These are phyloP conservation scores for Talaromyces sp. DNA, from an alignment of 2,329 filamentous ascomycete genomes.

Conservation along the genomic window DNA sequence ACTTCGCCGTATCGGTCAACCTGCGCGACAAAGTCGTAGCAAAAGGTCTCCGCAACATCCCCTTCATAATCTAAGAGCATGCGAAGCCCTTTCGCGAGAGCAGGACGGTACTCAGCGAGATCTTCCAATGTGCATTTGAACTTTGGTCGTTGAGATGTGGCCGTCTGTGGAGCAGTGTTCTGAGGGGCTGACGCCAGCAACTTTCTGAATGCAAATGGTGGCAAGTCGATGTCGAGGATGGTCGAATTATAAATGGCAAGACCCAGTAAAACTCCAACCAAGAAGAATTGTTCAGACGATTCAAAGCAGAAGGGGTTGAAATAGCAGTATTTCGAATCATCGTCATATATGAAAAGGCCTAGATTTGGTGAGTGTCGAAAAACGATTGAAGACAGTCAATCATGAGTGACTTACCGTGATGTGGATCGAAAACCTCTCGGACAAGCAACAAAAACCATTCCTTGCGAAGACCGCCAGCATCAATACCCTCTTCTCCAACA, in stretches of 20 bases:
- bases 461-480: conserved; percentile 85
- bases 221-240: conserved; percentile 84
- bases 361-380: conserved; percentile 9
- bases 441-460: conserved; percentile 93
- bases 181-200: conserved; percentile 76
- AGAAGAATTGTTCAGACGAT: conserved; percentile 86
- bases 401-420: conserved; percentile 67
- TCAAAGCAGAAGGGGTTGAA: conserved; percentile 91
- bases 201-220: conserved; percentile 87
- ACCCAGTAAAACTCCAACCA: conserved; percentile 84
- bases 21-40: conserved; percentile 77
- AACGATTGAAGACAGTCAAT: not conserved
- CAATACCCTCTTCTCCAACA: conserved; percentile 84
- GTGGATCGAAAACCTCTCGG: conserved; percentile 86
- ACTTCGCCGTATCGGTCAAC: conserved; percentile 74
- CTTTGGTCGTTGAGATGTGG: conserved; percentile 54
- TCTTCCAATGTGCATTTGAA: conserved; percentile 80
- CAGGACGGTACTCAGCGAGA: conserved; percentile 77
- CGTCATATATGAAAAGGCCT: conserved; percentile 93
- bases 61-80: conserved; percentile 81
- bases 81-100: conserved; percentile 72
- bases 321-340: conserved; percentile 87
- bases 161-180: conserved; percentile 58
- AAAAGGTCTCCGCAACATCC: conserved; percentile 78
- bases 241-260: conserved; percentile 94